Conservation (phyloP, 2,329 filamentous ascomycete genomes). For the Nothophaeocryptopus gaeumannii region DNA sequence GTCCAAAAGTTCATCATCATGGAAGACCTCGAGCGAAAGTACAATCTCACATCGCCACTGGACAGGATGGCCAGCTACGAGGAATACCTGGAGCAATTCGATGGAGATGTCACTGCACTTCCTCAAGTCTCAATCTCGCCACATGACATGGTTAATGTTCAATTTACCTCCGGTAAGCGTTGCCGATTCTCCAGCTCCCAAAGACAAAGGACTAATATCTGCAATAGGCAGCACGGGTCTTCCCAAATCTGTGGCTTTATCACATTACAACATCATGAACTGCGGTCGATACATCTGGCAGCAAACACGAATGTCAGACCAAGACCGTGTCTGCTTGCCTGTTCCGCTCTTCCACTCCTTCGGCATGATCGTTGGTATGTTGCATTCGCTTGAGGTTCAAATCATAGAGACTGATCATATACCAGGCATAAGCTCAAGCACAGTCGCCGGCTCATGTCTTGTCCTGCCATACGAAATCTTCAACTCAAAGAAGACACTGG, state of each 20-base stretch:
- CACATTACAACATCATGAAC: constrained; percentile 32
- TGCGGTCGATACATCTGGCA: constrained; percentile 30
- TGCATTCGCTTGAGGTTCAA: constrained; percentile 52
- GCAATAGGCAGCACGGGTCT: constrained; percentile 55
- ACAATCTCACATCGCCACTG: constrained; percentile 17
- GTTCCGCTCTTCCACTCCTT: constrained; percentile 86
- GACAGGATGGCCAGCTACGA: constrained; percentile 25
- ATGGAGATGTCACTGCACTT: constrained; percentile 16
- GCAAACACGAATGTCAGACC: constrained; percentile 37
- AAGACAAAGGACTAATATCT: neutral
- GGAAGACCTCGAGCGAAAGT: constrained; percentile 29
- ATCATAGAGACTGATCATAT: constrained; percentile 42
- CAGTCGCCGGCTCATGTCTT: constrained; percentile 60
- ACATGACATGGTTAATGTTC: constrained; percentile 32
- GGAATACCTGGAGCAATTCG: constrained; percentile 25
- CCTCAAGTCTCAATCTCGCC: constrained; percentile 26
- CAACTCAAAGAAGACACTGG: constrained; percentile 25
- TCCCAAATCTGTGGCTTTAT: constrained; percentile 70
- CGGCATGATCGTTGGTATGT: constrained; percentile 63
- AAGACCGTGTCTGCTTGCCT: constrained; percentile 73
- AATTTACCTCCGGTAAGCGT: constrained; percentile 64
- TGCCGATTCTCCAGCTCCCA: too few species aligned
- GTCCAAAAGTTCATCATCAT: constrained; percentile 56
- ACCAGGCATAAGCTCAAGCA: constrained; percentile 24
- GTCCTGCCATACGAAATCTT: constrained; percentile 75